These are phyloP conservation scores for Phycomyces nitens DNA, from an alignment of 192 early-diverging fungal species.

Conservation along the genomic window DNA sequence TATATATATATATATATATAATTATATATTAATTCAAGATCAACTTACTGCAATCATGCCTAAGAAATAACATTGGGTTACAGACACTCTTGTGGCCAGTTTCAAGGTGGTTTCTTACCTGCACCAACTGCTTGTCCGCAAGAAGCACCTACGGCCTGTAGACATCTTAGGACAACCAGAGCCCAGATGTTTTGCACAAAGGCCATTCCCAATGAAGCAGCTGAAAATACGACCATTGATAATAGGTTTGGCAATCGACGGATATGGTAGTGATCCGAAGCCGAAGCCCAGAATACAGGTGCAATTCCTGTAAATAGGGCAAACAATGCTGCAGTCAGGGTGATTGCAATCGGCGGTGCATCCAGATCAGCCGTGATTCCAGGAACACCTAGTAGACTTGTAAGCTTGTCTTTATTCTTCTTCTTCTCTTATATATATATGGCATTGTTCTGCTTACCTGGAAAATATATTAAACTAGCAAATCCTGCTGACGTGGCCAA, in stretches of 20 bases:
- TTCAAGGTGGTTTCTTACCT: conserved; percentile 5
- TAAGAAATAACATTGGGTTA: neutral
- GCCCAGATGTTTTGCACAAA: conserved; percentile 35
- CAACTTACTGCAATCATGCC: conserved; percentile 31
- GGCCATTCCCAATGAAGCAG: conserved; percentile 43
- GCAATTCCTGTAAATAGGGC: conserved; percentile 46
- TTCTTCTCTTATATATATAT: neutral
- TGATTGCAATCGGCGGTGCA: conserved; percentile 39
- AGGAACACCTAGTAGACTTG: conserved; percentile 6
- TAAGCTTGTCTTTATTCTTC: neutral
- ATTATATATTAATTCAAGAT: neutral
- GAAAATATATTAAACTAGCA: conserved; percentile 29
- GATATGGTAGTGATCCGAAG: conserved; percentile 42
- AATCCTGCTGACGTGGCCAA: conserved; percentile 18
- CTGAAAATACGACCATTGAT: conserved; percentile 38
- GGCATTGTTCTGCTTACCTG: conserved; percentile 7
- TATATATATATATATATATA: neutral
- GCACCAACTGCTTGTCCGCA: conserved; percentile 45
- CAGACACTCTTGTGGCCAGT: neutral
- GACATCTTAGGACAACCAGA: conserved; percentile 39
- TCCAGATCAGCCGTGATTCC: conserved; percentile 37
- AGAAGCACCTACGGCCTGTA: conserved; percentile 44
- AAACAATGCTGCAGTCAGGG: conserved; percentile 41
- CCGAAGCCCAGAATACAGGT: conserved; percentile 40
- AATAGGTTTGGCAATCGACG: conserved; percentile 37